Evolutionary conservation across 2,329 filamentous ascomycete species (phyloP).

Genomic region (Nemania bipapillata): DNA sequence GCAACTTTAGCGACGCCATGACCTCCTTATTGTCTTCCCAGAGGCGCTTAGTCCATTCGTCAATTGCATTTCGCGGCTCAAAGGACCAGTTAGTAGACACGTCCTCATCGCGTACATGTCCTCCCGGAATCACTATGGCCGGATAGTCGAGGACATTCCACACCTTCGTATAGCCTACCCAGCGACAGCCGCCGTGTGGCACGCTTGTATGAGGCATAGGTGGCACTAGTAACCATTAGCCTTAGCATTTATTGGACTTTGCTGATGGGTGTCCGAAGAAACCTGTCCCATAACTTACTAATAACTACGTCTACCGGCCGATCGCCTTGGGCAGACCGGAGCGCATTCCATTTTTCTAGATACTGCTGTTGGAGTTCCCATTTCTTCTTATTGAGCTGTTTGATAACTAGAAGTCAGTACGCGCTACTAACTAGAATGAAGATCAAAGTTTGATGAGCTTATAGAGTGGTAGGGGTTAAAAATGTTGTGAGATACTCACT

Average conservation of each 20-base stretch:
- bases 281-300: conserved; percentile 31
- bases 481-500: conserved; percentile 7
- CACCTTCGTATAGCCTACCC: conserved; percentile 70
- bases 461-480: no score
- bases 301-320: conserved; percentile 66
- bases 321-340: conserved; percentile 57
- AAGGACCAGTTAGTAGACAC: conserved; percentile 55
- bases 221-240: conserved; percentile 52
- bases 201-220: conserved; percentile 70
- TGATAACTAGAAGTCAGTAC: not conserved
- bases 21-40: conserved; percentile 58
- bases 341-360: conserved; percentile 67
- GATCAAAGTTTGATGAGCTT: no score
- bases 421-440: not conserved
- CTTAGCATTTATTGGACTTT: not conserved
- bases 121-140: conserved; percentile 66
- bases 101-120: conserved; percentile 56
- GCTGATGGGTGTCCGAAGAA: not conserved
- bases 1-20: conserved; percentile 54
- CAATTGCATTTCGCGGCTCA: conserved; percentile 60
- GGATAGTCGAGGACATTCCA: conserved; percentile 73
- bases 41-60: conserved; percentile 63
- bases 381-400: conserved; percentile 66
- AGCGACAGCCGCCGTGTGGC: conserved; percentile 55
- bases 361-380: conserved; percentile 64